Base-by-base conservation (phyloP, 768 basidiomycete genomes). In the Suillus alpinus region DNA sequence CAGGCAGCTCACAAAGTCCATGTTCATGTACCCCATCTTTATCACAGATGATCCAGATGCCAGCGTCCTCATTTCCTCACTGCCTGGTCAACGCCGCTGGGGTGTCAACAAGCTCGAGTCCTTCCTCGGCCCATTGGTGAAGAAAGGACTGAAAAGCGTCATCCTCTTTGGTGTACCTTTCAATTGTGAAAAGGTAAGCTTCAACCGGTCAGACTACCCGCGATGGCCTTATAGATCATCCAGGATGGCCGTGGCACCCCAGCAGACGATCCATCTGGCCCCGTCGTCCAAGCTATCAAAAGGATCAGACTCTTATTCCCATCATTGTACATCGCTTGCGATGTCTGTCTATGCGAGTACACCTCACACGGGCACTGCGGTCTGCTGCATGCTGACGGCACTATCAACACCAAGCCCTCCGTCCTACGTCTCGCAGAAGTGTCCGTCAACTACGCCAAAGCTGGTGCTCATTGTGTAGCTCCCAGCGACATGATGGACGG, bases 401-500 rank as follows among this genome's bases (percentile, higher is more conserved):
- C 87, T 3, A 92, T 98, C 73, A 79, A 92, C 73, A 86, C 86
- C 39, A 79, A 76, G 10, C 87, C 87, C 18, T 95, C 93, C 23
- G 92, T 93, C 13, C 78, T 80, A n/a, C 89, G 97, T 62, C 89
- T 99, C 62, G 94, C 93, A 0, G 80, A 97, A 69, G 95, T 99
- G 29, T 94, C 97, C 0, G 80, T 98, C 50, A 87, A 83, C 69
- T 99, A 99, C 66, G 97, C 95, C 0, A 80, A 81, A 58, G 97
- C 97, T 0, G 97, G 97, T n/a, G 97, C 94, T 1, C 94, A 98
- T 73, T 94, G 94, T 69, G 95, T 99, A 60, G 97, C 97, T 2
- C 97, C 97, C 7, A 97, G 95, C 69, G 97, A 98, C 74, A 99
- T 99, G 97, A 98, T 98, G 95, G 97, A 99, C 71, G 97, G 96